phyloP scores from a whole-genome alignment of 1,284 basidiomycete species.

The Cryptococcus sp. region DNA sequence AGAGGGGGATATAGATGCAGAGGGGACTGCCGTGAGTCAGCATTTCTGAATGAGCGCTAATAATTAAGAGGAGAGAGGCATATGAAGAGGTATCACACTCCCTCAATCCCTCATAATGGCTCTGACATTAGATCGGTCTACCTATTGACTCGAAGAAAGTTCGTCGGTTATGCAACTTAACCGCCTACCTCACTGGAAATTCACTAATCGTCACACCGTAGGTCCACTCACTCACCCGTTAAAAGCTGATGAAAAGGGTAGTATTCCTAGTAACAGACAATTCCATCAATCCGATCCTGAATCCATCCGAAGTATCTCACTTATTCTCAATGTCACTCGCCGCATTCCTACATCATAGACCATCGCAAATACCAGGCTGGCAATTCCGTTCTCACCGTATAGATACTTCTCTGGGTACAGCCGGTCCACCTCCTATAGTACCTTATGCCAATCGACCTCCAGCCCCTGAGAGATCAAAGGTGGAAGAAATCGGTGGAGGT shows the following conservation, averaged over 20 bases:
- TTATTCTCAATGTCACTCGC: conserved; percentile 76
- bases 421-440: conserved; percentile 25
- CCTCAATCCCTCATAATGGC: not conserved
- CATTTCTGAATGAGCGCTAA: not conserved
- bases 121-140: conserved; percentile 63
- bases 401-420: conserved; percentile 6
- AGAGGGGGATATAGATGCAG: conserved; percentile 59
- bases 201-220: conserved; percentile 73
- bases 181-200: conserved; percentile 69
- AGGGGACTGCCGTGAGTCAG: conserved; percentile 69
- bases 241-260: conserved; percentile 53
- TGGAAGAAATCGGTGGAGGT: conserved; percentile 27
- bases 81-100: conserved; percentile 58
- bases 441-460: conserved; percentile 12
- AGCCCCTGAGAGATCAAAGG: not conserved
- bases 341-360: conserved; percentile 63
- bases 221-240: conserved; percentile 33
- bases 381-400: conserved; percentile 29
- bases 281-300: conserved; percentile 63
- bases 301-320: conserved; percentile 66
- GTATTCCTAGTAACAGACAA: conserved; percentile 71
- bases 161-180: conserved; percentile 66
- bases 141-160: conserved; percentile 63
- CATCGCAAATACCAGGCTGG: conserved; percentile 56
- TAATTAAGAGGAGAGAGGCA: conserved; percentile 62